These are phyloP conservation scores for Calamus simplicifolius DNA, from an alignment of 176 grass and related monocot species.

Conservation along the genomic window DNA sequence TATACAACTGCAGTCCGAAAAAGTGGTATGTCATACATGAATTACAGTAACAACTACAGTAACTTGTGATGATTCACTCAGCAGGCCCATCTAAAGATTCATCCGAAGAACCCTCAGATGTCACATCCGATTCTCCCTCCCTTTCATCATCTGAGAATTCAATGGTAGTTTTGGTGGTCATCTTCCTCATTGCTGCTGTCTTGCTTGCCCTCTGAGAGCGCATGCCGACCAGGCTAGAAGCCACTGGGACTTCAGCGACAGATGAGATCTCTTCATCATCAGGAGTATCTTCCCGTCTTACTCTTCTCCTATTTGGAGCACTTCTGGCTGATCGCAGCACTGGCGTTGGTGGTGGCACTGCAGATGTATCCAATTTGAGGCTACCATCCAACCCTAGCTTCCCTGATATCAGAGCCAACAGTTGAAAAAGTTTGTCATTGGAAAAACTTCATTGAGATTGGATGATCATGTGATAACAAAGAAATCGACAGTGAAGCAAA, in stretches of 20 bases:
- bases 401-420: constrained; percentile 26
- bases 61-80: background rate
- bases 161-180: constrained; percentile 25
- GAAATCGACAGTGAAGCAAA: background rate
- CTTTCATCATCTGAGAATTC: background rate
- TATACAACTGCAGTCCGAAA: too few species aligned
- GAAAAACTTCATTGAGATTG: too few species aligned
- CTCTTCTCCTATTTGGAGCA: constrained; percentile 46
- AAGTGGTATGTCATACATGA: too few species aligned
- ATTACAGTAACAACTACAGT: background rate
- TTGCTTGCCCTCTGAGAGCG: constrained; percentile 83
- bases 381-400: constrained; percentile 55
- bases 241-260: constrained; percentile 24
- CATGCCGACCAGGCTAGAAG: constrained; percentile 25
- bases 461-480: too few species aligned
- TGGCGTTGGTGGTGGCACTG: constrained; percentile 48
- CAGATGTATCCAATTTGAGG: constrained; percentile 30
- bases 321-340: constrained; percentile 46
- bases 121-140: constrained; percentile 35
- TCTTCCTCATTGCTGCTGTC: constrained; percentile 58
- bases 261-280: constrained; percentile 3
- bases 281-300: constrained; percentile 30
- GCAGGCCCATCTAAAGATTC: constrained; percentile 6
- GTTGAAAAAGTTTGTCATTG: too few species aligned
- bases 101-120: constrained; percentile 35